Evolutionary conservation across 768 basidiomycete genomes (phyloP).

Genomic region (Kwoniella pini): DNA sequence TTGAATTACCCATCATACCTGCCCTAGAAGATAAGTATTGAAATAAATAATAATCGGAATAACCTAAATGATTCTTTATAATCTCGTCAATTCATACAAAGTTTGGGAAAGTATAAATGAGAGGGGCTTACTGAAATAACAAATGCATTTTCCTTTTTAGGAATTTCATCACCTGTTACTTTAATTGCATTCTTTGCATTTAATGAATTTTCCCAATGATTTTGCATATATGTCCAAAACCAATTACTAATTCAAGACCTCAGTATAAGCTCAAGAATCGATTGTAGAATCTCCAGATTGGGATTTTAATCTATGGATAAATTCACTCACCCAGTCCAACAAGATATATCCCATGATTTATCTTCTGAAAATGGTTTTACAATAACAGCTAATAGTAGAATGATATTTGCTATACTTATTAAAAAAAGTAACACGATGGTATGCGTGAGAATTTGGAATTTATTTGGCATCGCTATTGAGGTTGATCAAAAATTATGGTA

Average conservation of each 20-base stretch:
- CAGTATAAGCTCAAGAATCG: too few species aligned
- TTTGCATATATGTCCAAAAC: slow-evolving; percentile 46
- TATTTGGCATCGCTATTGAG: background rate
- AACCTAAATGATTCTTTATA: slow-evolving; percentile 36
- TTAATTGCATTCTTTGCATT: slow-evolving; percentile 23
- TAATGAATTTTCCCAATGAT: slow-evolving; percentile 32
- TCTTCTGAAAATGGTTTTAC: slow-evolving; percentile 36
- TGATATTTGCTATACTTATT: slow-evolving; percentile 27
- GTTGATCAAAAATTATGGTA: background rate
- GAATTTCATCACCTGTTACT: slow-evolving; percentile 32
- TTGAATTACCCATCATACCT: slow-evolving; percentile 35
- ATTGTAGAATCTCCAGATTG: too few species aligned
- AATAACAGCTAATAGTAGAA: slow-evolving; percentile 23
- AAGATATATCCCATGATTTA: slow-evolving; percentile 29
- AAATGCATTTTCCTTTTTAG: slow-evolving; percentile 31
- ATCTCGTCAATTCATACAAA: background rate
- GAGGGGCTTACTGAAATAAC: slow-evolving; percentile 32
- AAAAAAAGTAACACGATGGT: slow-evolving; percentile 19
- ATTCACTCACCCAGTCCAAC: slow-evolving; percentile 39
- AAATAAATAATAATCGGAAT: slow-evolving; percentile 39
- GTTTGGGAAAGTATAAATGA: background rate
- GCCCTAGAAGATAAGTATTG: slow-evolving; percentile 29
- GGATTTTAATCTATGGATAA: too few species aligned
- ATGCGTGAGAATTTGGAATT: slow-evolving; percentile 9
- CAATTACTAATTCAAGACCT: slow-evolving; percentile 15